Evolutionary conservation across 257 asterid genomes (phyloP), one percentile per base, ranked within the genome.

Genomic region (Anisodus acutangulus): DNA sequence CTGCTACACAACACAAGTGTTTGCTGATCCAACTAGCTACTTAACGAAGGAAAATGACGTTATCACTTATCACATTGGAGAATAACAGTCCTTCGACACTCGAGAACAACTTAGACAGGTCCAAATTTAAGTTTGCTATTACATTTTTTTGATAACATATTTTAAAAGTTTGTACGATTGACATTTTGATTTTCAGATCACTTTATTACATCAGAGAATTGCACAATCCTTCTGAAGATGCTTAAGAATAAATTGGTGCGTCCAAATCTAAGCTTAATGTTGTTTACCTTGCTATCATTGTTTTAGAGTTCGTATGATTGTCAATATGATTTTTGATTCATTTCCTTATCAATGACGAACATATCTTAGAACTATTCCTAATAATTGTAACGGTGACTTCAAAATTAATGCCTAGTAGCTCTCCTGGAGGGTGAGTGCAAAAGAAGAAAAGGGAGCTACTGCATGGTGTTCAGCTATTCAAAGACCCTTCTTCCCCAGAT

Each of bases 61-160:
- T 45, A 45, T 71, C 67, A n/a, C 13, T 60, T 60, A 60, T 60
- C 58, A n/a, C 17, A 71, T 71, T 45, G 35, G 80, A 11, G 39
- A 49, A 5, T 71, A 8, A 26, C 39, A 17, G 9, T 71, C 58
- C 39, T 45, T 71, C 0, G 9, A 12, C 58, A 9, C 4, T 71
- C 80, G 45, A 47, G 39, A 71, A 45, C 39, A 71, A 71, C 58
- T 71, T 45, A 17, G 80, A n/a, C 58, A 71, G 58, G 80, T 71
- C 35, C 80, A 45, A 71, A 45, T 45, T 71, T 10, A 47, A 45
- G 58, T n/a, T 71, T 17, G 9, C 17, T 45, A 45, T 45, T 47
- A 45, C 37, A 45, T 70, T 83, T 62, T 70, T 54, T 39, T 49
- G 47, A 43, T 16, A 11, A 71, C 31, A 71, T 71, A 45, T 31